Evolutionary conservation across 116 monocot genomes (phyloP), one percentile per base, ranked within the genome.

Genomic region (Iris pallida): DNA sequence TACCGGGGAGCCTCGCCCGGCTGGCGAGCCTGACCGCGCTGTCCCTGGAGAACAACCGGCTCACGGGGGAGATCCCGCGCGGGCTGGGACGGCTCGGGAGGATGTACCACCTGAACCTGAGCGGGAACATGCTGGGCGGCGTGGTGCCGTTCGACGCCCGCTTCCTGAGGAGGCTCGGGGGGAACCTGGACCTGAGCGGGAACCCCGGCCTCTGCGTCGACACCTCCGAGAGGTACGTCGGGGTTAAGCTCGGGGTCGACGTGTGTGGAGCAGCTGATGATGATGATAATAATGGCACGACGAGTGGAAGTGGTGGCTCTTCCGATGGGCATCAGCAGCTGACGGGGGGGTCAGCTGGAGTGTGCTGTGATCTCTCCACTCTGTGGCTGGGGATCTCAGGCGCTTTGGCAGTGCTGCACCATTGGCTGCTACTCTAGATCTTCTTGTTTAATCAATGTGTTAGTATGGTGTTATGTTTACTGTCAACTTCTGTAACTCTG

Each of bases 21-120:
- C 72, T 94, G 16, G 60, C 61, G 11, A 94, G 85, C 44, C 76
- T 94, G 43, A 87, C 90, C 20, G 85, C 94, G 4, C 73, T 94
- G 62, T 94, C 89, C 8, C 51, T 94, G 41, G 79, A 87, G 78
- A 87, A 90, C 72, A 94, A 94, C 64, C 69, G 52, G 46, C 78
- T 94, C 8, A 82, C 73, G 1, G 94, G 94, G 0, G 66, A 62
- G 43, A 89, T 94, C 9, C 94, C 94, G 0, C 53, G 59, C 1
- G 86, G 68, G 0, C 65, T 94, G 20, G 61, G 76, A 15, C 65
- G 62, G 9, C 85, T 94, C 6, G 40, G 43, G 8, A 68, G 79
- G 74, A 87, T 94, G 6, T 94, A 90, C 57, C 90, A 94, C 63
- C 48, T 94, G 69, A 94, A 94, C 66, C 68, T 94, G 43, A 94